These are phyloP conservation scores for Paracamarosporium sp. DNA, from an alignment of 2,329 filamentous ascomycete genomes.

Conservation along the genomic window DNA sequence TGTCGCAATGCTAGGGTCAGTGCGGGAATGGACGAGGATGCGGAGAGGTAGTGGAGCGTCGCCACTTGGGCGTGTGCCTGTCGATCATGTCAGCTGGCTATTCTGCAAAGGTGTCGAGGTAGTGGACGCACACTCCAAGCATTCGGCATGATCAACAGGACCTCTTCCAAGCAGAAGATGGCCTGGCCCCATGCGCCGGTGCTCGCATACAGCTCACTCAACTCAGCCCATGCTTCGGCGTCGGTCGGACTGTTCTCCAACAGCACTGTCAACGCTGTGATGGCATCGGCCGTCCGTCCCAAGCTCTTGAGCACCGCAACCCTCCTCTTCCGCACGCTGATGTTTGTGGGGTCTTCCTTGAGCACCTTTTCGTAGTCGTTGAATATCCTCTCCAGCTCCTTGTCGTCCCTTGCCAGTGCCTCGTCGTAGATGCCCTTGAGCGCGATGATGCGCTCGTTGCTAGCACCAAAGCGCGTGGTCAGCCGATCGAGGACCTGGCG, in stretches of 20 bases:
- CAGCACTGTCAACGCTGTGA: constrained; percentile 74
- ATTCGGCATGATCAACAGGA: constrained; percentile 84
- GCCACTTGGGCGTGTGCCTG: constrained; percentile 87
- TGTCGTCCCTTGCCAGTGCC: constrained; percentile 72
- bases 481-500: constrained; percentile 77
- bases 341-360: constrained; percentile 75
- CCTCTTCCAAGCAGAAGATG: constrained; percentile 88
- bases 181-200: constrained; percentile 83
- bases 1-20: constrained; percentile 79
- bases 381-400: constrained; percentile 72
- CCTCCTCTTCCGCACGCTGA: constrained; percentile 84
- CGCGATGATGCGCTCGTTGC: constrained; percentile 87
- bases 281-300: constrained; percentile 73
- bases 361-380: constrained; percentile 80
- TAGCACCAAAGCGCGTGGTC: constrained; percentile 77
- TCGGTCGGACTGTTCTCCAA: constrained; percentile 88
- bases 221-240: constrained; percentile 90
- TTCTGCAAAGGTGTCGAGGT: neutral
- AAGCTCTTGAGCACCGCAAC: constrained; percentile 80
- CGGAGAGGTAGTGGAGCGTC: constrained; percentile 78
- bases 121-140: constrained; percentile 82
- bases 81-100: neutral
- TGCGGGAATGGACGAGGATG: constrained; percentile 42
- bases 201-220: constrained; percentile 83
- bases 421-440: constrained; percentile 84